Conservation (phyloP, 2,329 filamentous ascomycete species). For the Trichoderma sp. region DNA sequence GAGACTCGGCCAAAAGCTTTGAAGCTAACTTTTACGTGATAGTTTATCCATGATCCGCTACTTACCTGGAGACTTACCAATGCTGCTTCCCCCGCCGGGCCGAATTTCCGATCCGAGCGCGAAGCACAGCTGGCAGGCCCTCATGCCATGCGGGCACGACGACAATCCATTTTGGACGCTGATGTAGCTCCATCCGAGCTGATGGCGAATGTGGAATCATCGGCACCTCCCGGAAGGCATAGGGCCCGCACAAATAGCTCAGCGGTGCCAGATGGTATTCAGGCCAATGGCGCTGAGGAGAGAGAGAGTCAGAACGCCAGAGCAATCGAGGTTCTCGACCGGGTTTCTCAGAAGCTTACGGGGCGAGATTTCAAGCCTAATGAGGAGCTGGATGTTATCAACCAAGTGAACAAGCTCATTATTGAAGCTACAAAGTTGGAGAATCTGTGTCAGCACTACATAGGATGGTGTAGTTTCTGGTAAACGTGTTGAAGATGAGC, state of each 20-base stretch:
- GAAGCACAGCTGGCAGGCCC: slow-evolving; percentile 57
- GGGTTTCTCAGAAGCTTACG: slow-evolving; percentile 94
- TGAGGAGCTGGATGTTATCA: slow-evolving; percentile 81
- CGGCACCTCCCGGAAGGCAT: slow-evolving; percentile 54
- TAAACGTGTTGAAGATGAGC: slow-evolving; percentile 45
- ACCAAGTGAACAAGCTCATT: slow-evolving; percentile 93
- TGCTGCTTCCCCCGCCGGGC: slow-evolving; percentile 64
- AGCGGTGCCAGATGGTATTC: slow-evolving; percentile 43
- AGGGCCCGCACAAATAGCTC: slow-evolving; percentile 66
- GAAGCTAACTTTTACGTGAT: slow-evolving; percentile 24
- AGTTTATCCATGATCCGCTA: slow-evolving; percentile 99
- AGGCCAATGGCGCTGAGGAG: slow-evolving; percentile 50
- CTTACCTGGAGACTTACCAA: slow-evolving; percentile 90
- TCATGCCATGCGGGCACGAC: slow-evolving; percentile 58
- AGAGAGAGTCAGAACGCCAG: slow-evolving; percentile 89
- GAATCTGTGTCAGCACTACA: slow-evolving; percentile 98
- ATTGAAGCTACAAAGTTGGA: slow-evolving; percentile 95
- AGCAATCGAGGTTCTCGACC: slow-evolving; percentile 85
- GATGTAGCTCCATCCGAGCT: slow-evolving; percentile 64
- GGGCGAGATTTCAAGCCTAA: slow-evolving; percentile 87
- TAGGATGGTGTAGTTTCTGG: slow-evolving; percentile 99
- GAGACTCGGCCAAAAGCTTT: background rate
- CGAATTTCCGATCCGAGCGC: slow-evolving; percentile 67
- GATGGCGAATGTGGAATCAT: slow-evolving; percentile 51
- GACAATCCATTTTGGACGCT: slow-evolving; percentile 70